These are phyloP conservation scores for Dendrobium catenatum DNA, from an alignment of 106 monocot genomes.

Conservation along the genomic window DNA sequence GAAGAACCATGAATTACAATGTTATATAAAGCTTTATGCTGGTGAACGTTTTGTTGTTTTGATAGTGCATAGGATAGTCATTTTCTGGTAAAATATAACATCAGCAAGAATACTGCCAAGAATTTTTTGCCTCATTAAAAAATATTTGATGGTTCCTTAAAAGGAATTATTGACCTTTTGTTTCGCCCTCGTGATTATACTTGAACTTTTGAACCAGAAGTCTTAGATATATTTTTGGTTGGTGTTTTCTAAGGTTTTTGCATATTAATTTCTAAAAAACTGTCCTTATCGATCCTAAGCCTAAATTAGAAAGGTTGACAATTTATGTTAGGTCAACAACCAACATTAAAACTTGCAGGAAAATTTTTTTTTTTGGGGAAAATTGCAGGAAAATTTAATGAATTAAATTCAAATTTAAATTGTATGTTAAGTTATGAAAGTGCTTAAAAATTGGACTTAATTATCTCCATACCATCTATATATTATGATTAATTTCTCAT, in stretches of 20 bases:
- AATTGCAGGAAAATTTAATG: not conserved
- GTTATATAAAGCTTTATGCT: not conserved
- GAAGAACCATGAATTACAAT: not conserved
- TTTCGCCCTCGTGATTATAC: too few species aligned
- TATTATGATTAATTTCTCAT: not conserved
- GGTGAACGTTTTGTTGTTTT: not conserved
- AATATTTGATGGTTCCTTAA: too few species aligned
- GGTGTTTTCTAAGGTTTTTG: not conserved
- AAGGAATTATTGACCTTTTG: too few species aligned
- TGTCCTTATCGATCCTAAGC: not conserved
- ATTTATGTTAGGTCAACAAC: not conserved
- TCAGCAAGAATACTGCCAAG: not conserved
- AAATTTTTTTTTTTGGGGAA: not conserved
- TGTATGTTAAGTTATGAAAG: not conserved
- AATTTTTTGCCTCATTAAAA: not conserved
- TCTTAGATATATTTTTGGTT: not conserved
- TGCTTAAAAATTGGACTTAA: not conserved
- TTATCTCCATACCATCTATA: not conserved
- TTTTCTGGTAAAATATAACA: too few species aligned
- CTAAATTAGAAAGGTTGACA: not conserved
- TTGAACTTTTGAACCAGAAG: not conserved
- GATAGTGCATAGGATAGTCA: too few species aligned
- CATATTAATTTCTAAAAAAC: not conserved
- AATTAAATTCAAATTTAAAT: not conserved
- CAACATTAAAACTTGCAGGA: not conserved